Base-by-base conservation (phyloP, 495 filamentous ascomycete species). In the Tuber brumale region DNA sequence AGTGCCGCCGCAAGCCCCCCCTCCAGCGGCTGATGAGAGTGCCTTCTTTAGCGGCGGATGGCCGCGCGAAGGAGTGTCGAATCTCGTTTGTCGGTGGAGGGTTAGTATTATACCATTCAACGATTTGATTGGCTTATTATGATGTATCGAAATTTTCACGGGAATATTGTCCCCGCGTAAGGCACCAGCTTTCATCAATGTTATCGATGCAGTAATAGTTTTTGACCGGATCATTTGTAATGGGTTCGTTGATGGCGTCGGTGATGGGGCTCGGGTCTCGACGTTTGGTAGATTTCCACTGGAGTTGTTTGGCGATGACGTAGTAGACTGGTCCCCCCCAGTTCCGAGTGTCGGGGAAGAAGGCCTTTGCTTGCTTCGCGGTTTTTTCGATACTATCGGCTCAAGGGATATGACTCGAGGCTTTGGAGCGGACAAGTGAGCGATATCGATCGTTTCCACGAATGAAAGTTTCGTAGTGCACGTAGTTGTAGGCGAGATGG, bases 81-180 rank as follows among this genome's bases (percentile, higher is more conserved):
- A 95, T 16, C 94, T 91, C 14, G 94, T 94, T 84, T 96, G 92
- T 69, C 95, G 89, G 83, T 97, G 97, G 7, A 99, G 86, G 1
- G 95, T 99, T 42, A 97, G 87, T 75, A 99, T 95, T 71, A 97
- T 92, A 0, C 95, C 95, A 79, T 94, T 91, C 85, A 97, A 86
- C 81, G 92, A 97, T 82, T 92, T 93, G 82, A 97, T 90, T 72
- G 89, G 89, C 80, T 94, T 95, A 71, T 89, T 93, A 80, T 97
- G 96, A 80, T 92, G 90, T 76, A 99, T 90, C 0, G 87, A 89
- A 73, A 97, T 90, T 81, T 89, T 92, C 61, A 99, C 86, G 1
- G 92, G 89, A 39, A 99, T 85, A 31, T 88, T 88, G 79, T 98
- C 95, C 21, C 95, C 95, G 1, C 92, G 90, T 35, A 99, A 88